Evolutionary conservation across 108 stramenopile genomes (phyloP).

Genomic region (Hondaea fermentalgiana): DNA sequence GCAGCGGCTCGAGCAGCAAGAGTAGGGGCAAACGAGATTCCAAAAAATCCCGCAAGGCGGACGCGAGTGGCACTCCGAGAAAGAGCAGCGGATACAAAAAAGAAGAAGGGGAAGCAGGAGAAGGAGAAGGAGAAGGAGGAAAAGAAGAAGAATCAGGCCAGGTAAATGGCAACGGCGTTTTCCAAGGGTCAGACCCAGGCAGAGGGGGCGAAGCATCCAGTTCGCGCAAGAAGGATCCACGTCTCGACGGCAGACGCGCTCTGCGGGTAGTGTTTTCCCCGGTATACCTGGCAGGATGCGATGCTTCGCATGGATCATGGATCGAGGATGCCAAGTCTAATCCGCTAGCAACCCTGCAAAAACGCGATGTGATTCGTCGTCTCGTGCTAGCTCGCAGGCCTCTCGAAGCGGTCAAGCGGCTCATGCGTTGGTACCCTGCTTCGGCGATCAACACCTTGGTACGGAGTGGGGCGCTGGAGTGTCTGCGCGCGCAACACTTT

Average conservation of each 20-base stretch:
- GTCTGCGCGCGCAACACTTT: neutral
- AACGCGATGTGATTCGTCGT: neutral
- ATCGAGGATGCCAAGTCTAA: neutral
- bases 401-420: neutral
- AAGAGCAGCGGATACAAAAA: too few species aligned
- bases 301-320: neutral
- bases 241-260: neutral
- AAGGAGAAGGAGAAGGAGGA: too few species aligned
- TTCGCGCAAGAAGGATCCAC: neutral
- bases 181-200: neutral
- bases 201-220: neutral
- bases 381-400: neutral
- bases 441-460: neutral
- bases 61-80: too few species aligned
- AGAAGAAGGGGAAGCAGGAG: too few species aligned
- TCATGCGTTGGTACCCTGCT: neutral
- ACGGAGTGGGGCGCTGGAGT: neutral
- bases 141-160: too few species aligned
- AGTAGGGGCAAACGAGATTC: too few species aligned
- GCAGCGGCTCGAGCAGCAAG: too few species aligned
- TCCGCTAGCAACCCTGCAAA: neutral
- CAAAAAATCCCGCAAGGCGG: too few species aligned
- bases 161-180: too few species aligned
- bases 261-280: neutral
- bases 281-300: neutral